A percentile compares a stretch with the other conserved stretches of the same genome.
These are phyloP conservation scores for Phytophthora pluvialis DNA, from an alignment of 352 stramenopile genomes.

Conservation along the genomic window DNA sequence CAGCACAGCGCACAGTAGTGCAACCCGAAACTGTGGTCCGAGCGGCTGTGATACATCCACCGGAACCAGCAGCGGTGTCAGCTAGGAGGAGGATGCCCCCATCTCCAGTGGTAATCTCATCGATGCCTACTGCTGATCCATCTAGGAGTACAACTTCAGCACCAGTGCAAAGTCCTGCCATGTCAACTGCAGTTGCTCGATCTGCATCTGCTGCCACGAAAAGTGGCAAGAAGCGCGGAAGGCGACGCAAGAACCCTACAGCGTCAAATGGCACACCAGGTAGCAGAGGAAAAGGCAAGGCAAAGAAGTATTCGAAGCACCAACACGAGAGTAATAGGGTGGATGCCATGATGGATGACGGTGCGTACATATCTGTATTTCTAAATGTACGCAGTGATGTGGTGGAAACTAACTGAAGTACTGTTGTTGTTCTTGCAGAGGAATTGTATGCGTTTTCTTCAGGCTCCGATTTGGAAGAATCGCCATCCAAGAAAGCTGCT, in stretches of 20 bases:
- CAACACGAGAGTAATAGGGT: constrained; percentile 6
- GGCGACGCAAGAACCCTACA: constrained; percentile 17
- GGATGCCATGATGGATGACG: constrained; percentile 13
- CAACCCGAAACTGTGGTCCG: too few relatives aligned
- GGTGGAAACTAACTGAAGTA: constrained; percentile 6
- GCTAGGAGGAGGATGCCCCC: not conserved
- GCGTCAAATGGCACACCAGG: constrained; percentile 7
- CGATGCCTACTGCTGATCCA: constrained; percentile 3
- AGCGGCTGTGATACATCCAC: constrained; percentile 2
- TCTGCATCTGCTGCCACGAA: constrained; percentile 15
- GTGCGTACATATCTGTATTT: constrained; percentile 18
- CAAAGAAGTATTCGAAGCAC: constrained; percentile 16
- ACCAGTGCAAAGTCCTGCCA: constrained; percentile 6
- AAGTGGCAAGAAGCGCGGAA: constrained; percentile 40
- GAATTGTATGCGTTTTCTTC: constrained; percentile 25
- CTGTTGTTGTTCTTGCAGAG: constrained; percentile 17
- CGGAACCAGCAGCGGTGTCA: not conserved
- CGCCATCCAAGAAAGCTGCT: constrained; percentile 24
- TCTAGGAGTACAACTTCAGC: not conserved
- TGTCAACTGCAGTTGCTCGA: not conserved
- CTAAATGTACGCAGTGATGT: not conserved
- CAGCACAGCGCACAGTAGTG: not conserved
- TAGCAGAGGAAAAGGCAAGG: constrained; percentile 28
- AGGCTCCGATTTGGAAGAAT: constrained; percentile 28
- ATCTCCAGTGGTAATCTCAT: constrained; percentile 3